Percentiles rank a stretch among this genome's conserved stretches.
Evolutionary conservation across 306 rosid genomes (phyloP).

Genomic region (Macrotyloma uniflorum): DNA sequence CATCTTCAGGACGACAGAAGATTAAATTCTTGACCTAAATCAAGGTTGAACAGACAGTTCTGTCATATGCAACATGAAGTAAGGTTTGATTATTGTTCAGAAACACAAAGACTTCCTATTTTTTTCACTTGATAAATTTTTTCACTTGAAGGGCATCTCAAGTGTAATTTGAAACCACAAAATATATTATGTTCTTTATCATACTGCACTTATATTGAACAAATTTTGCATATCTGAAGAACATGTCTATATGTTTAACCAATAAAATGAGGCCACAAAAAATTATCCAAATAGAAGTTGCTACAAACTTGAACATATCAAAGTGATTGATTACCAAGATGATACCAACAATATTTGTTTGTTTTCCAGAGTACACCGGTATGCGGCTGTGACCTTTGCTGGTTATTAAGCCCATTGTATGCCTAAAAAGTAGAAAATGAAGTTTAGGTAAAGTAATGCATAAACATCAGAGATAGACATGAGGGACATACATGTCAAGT

Average conservation of each 20-base stretch:
- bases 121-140: not conserved
- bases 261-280: not conserved
- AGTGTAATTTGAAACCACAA: not conserved
- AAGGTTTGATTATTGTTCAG: not conserved
- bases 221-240: not conserved
- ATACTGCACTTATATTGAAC: not conserved
- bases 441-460: not conserved
- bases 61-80: not conserved
- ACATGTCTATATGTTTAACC: not conserved
- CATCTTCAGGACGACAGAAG: constrained; percentile 67
- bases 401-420: constrained; percentile 62
- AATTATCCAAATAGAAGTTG: not conserved
- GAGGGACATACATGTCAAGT: constrained; percentile 58
- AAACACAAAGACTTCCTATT: not conserved
- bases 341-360: constrained; percentile 66
- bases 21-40: constrained; percentile 68
- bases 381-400: constrained; percentile 77
- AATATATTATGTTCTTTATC: not conserved
- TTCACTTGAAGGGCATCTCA: not conserved
- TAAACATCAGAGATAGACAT: not conserved
- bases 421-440: constrained; percentile 39
- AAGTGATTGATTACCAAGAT: constrained; percentile 55
- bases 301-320: not conserved
- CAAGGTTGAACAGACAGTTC: constrained; percentile 5
- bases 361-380: constrained; percentile 59